phyloP scores from a whole-genome alignment of 2,329 filamentous ascomycete species.

The Ramichloridium luteum region DNA sequence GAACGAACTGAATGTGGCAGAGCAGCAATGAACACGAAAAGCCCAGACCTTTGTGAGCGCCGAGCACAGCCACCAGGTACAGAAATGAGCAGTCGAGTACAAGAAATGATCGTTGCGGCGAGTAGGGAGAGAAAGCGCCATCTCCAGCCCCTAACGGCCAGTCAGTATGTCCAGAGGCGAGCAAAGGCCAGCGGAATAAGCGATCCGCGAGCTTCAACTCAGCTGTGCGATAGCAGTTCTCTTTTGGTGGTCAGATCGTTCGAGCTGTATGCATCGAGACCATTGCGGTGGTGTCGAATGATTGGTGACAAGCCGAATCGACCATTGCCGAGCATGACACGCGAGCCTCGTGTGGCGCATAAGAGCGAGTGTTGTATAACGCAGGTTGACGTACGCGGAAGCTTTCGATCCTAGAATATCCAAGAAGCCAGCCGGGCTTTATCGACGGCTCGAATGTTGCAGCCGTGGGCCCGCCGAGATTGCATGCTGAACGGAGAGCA shows the following conservation, averaged over 20 bases:
- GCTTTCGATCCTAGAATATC: too few species aligned
- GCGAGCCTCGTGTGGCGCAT: neutral
- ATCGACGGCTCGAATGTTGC: neutral
- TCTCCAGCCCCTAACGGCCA: too few species aligned
- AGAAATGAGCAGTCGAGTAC: too few species aligned
- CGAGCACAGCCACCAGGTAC: too few species aligned
- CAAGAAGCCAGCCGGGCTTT: neutral
- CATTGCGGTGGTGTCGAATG: neutral
- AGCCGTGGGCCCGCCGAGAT: neutral
- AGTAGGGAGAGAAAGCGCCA: too few species aligned
- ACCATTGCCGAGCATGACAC: neutral
- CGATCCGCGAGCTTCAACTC: neutral
- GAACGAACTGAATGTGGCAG: too few species aligned
- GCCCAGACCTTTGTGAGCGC: too few species aligned
- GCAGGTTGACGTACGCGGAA: too few species aligned
- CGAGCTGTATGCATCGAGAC: neutral
- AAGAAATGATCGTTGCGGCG: too few species aligned
- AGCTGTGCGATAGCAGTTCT: neutral
- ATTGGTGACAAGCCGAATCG: neutral
- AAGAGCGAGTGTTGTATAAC: neutral
- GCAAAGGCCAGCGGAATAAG: neutral
- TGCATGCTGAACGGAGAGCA: neutral
- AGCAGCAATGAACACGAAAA: too few species aligned
- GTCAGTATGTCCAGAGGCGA: constrained; percentile 1
- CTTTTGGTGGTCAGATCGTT: too few species aligned